Conservation (phyloP, 2,329 filamentous ascomycete genomes). For the Chrysoporthe austroafricana region DNA sequence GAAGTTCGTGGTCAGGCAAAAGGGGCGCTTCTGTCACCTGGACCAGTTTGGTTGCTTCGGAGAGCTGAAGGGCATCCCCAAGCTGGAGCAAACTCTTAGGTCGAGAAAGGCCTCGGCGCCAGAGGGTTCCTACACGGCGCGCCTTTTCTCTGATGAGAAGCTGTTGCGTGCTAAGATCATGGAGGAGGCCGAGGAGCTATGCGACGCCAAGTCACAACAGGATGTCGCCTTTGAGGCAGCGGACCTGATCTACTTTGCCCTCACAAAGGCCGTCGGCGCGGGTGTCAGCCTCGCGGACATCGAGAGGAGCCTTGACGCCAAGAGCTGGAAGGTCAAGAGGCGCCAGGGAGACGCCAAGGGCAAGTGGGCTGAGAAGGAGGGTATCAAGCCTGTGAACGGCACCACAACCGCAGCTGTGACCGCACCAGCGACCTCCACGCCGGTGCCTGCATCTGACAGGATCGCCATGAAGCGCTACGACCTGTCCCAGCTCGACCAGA, state of each 20-base stretch:
- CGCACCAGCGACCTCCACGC: slow-evolving; percentile 34
- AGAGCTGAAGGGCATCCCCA: slow-evolving; percentile 77
- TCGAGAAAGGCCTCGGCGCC: slow-evolving; percentile 83
- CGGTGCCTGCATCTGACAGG: slow-evolving; percentile 44
- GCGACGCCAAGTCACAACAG: slow-evolving; percentile 78
- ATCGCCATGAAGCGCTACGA: slow-evolving; percentile 86
- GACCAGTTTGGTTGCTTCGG: slow-evolving; percentile 94
- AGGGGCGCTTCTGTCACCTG: slow-evolving; percentile 92
- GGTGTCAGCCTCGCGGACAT: slow-evolving; percentile 88
- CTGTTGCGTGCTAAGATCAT: slow-evolving; percentile 94
- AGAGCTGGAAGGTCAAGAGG: slow-evolving; percentile 93
- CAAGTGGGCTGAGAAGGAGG: slow-evolving; percentile 85
- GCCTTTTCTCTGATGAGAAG: slow-evolving; percentile 89
- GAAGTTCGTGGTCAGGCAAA: slow-evolving; percentile 87
- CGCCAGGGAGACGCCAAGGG: slow-evolving; percentile 93
- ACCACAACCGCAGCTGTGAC: slow-evolving; percentile 40
- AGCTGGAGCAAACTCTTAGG: slow-evolving; percentile 83
- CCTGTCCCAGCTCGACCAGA: slow-evolving; percentile 63
- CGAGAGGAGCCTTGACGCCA: slow-evolving; percentile 88
- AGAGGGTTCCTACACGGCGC: slow-evolving; percentile 87
- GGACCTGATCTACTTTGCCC: slow-evolving; percentile 92
- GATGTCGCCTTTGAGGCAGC: slow-evolving; percentile 94
- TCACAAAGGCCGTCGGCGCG: slow-evolving; percentile 84
- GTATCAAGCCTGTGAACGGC: slow-evolving; percentile 54
- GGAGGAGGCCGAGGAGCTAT: slow-evolving; percentile 96